A percentile compares a stretch with the other conserved stretches of the same genome.
These are phyloP conservation scores for Coemansia sp. DNA, from an alignment of 192 early-diverging fungal genomes.

Conservation along the genomic window DNA sequence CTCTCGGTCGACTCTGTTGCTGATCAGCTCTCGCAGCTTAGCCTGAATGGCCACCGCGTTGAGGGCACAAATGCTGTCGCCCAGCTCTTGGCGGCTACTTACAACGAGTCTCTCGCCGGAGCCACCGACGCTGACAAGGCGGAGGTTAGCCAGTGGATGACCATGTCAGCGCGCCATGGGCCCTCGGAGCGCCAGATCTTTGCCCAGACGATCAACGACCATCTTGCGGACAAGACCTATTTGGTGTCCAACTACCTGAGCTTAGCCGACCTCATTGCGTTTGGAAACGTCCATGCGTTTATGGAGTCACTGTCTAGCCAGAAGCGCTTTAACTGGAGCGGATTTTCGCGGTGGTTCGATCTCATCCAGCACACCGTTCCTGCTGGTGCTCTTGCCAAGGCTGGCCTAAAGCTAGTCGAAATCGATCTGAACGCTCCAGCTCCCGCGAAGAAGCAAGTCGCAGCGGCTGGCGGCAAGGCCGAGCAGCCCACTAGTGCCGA, in stretches of 20 bases:
- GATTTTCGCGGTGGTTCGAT: constrained; percentile 80
- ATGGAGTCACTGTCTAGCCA: constrained; percentile 59
- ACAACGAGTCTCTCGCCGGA: constrained; percentile 44
- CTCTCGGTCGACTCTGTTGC: constrained; percentile 38
- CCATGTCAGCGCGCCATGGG: constrained; percentile 54
- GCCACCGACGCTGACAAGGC: constrained; percentile 41
- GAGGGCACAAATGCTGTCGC: constrained; percentile 56
- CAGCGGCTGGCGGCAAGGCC: constrained; percentile 32
- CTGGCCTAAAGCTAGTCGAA: constrained; percentile 53
- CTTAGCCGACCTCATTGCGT: constrained; percentile 69
- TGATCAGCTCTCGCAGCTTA: constrained; percentile 49
- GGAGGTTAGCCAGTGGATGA: constrained; percentile 60
- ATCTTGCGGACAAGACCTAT: constrained; percentile 68
- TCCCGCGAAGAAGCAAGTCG: constrained; percentile 55
- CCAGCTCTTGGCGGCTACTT: constrained; percentile 44
- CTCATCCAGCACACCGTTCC: constrained; percentile 73
- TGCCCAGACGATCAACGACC: constrained; percentile 62
- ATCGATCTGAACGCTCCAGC: constrained; percentile 63
- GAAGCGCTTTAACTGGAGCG: constrained; percentile 62
- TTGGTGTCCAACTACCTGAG: constrained; percentile 68
- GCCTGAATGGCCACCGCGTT: constrained; percentile 37
- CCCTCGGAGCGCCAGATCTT: constrained; percentile 51
- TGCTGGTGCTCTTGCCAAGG: constrained; percentile 42
- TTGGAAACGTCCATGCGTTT: constrained; percentile 67
- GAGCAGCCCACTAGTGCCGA: constrained; percentile 24